Base-by-base conservation (phyloP, 139 green algal genomes). In the Choricystis sp. region DNA sequence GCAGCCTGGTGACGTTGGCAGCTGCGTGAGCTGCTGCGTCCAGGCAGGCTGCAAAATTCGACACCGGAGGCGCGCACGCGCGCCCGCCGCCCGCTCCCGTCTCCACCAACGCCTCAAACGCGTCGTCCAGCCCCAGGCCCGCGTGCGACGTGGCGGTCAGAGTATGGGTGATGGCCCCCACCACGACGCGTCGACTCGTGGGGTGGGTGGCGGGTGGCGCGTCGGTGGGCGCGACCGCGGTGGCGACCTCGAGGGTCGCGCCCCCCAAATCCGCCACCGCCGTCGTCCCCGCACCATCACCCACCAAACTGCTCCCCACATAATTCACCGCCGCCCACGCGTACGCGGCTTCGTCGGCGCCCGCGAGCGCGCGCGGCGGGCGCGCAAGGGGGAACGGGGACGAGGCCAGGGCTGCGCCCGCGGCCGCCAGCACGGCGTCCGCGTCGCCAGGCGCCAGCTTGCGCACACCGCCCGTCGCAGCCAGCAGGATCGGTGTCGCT, bases 281-380 rank as follows among this genome's bases (percentile, higher is more conserved):
- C 56, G 26, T 23, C 9, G 23, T 19, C 19, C 56, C 23, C 56
- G 23, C 56, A 9, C 56, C 56, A 29, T n/a, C 56, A 60, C 27
- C 23, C 59, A 16, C 25, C 1, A 63, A 63, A 20, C 24, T 49
- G 1, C 78, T 76, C 19, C 66, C 64, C 31, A 82, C 27, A 62
- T 89, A 85, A 69, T 94, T 94, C 48, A 90, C 71, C 3, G 86
- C 75, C 2, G 90, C 68, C 86, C 86, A 94, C 64, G 85, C 89
- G 64, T 80, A 96, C 26, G 88, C 61, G 26, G 82, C 89, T 73
- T 96, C 89, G 19, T 96, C 77, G 21, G 63, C 61, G 0, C 88
- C 88, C 30, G 60, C 81, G n/a, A 96, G 87, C n/a, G 89, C 76
- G 2, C 64, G 65, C 3, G 82, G 86, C 80, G 31, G 29, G 0